Evolutionary conservation across 352 stramenopile species (phyloP).

Genomic region (Pythium pyrilobum): DNA sequence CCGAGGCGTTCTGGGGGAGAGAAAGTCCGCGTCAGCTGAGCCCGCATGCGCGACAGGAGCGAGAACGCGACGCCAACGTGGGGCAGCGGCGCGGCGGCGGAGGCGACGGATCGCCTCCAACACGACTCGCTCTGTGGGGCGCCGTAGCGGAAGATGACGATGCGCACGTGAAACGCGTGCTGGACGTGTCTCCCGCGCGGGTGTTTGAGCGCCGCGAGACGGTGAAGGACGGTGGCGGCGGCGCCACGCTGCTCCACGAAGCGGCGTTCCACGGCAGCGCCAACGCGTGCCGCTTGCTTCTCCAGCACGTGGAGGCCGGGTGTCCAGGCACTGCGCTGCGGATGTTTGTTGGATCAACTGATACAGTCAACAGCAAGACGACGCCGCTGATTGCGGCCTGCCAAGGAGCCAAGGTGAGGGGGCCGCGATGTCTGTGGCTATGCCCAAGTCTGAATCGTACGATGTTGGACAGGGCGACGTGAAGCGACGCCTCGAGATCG

Average conservation of each 20-base stretch:
- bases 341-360: conserved; percentile 33
- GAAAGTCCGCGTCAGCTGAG: neutral
- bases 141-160: conserved; percentile 32
- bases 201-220: conserved; percentile 33
- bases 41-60: neutral
- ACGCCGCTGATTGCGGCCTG: conserved; percentile 61
- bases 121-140: conserved; percentile 26
- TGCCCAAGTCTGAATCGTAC: neutral
- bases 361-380: conserved; percentile 44
- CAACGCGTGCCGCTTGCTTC: conserved; percentile 22
- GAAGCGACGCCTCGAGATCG: conserved; percentile 36
- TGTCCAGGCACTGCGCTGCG: conserved; percentile 26
- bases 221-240: conserved; percentile 10
- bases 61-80: neutral
- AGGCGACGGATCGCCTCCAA: conserved; percentile 3
- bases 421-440: no score
- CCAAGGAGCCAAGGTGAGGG: conserved; percentile 31
- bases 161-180: conserved; percentile 10
- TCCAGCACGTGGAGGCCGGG: conserved; percentile 29
- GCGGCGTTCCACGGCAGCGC: conserved; percentile 37
- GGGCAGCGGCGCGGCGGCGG: neutral
- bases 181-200: conserved; percentile 25
- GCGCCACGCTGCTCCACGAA: conserved; percentile 46
- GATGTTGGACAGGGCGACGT: conserved; percentile 22
- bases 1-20: conserved; percentile 6